phyloP scores from a whole-genome alignment of 1,139 yeast genomes.

The Yamadazyma spencermartinsiae region DNA sequence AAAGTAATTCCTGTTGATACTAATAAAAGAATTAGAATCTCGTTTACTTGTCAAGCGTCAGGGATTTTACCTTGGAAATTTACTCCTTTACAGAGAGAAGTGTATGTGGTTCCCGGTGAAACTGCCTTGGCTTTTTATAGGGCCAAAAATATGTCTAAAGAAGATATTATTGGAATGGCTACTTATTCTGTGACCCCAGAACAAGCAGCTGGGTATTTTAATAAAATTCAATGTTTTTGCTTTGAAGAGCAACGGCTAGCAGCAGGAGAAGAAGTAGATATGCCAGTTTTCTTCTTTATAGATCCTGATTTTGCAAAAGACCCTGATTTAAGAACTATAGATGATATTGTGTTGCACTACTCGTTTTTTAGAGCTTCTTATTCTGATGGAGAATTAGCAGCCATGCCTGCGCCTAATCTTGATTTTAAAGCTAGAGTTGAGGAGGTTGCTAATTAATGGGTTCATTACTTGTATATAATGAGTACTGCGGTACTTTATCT shows the following conservation, averaged over 20 bases:
- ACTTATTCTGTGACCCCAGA: conserved; percentile 96
- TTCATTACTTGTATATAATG: not conserved
- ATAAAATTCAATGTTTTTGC: conserved; percentile 96
- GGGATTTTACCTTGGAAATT: conserved; percentile 94
- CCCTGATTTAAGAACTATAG: conserved; percentile 88
- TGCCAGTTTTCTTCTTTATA: conserved; percentile 98
- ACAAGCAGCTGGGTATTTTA: conserved; percentile 92
- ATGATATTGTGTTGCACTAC: conserved; percentile 87
- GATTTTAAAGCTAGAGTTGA: conserved; percentile 18
- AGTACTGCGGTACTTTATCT: not conserved
- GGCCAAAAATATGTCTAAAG: conserved; percentile 82
- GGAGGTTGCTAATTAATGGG: not conserved
- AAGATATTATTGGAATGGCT: conserved; percentile 97
- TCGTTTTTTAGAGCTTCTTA: conserved; percentile 81
- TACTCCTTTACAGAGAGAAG: conserved; percentile 92
- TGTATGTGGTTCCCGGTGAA: conserved; percentile 93
- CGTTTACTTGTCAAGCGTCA: conserved; percentile 90
- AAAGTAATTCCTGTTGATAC: conserved; percentile 87
- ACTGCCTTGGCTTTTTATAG: conserved; percentile 95
- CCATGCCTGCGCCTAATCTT: conserved; percentile 34
- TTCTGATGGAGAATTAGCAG: conserved; percentile 46
- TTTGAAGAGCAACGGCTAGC: conserved; percentile 92
- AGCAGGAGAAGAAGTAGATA: conserved; percentile 98
- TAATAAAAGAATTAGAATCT: conserved; percentile 74
- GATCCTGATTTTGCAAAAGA: conserved; percentile 98